Evolutionary conservation across 2,329 filamentous ascomycete species (phyloP).

Genomic region (Pseudogymnoascus sp.): DNA sequence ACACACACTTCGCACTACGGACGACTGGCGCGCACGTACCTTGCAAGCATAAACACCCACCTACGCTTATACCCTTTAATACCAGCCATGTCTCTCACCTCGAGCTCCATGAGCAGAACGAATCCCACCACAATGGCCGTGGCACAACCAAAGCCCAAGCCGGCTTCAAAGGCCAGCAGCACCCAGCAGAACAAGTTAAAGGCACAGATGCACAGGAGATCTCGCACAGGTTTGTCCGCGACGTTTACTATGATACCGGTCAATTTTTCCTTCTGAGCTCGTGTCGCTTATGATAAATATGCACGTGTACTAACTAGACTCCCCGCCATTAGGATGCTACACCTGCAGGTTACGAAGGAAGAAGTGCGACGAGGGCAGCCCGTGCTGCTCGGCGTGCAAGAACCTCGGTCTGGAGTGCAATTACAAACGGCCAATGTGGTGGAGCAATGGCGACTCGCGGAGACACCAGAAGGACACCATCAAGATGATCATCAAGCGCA

Average conservation of each 20-base stretch:
- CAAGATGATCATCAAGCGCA: constrained; percentile 95
- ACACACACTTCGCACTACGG: constrained; percentile 20
- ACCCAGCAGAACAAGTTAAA: constrained; percentile 52
- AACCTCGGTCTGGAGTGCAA: constrained; percentile 76
- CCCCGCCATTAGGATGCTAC: constrained; percentile 47
- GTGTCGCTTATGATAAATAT: constrained; percentile 22
- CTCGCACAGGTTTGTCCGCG: constrained; percentile 72
- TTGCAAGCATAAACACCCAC: background rate
- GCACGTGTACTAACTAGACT: constrained; percentile 16
- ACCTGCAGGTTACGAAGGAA: constrained; percentile 59
- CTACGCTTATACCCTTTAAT: constrained; percentile 41
- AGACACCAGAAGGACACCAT: constrained; percentile 86
- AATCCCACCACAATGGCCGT: constrained; percentile 44
- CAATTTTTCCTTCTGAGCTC: constrained; percentile 21
- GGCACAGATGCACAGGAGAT: constrained; percentile 85
- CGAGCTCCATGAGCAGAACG: constrained; percentile 31
- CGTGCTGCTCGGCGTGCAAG: constrained; percentile 56
- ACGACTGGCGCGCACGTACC: background rate
- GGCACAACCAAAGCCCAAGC: constrained; percentile 51
- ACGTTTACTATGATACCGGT: constrained; percentile 14
- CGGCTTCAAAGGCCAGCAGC: constrained; percentile 43
- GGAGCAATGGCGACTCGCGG: constrained; percentile 84
- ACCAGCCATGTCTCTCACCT: constrained; percentile 57
- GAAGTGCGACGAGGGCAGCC: constrained; percentile 59
- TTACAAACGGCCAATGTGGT: constrained; percentile 96